Conservation (phyloP, 129 eudicot genomes). For the Lactuca sativa region DNA sequence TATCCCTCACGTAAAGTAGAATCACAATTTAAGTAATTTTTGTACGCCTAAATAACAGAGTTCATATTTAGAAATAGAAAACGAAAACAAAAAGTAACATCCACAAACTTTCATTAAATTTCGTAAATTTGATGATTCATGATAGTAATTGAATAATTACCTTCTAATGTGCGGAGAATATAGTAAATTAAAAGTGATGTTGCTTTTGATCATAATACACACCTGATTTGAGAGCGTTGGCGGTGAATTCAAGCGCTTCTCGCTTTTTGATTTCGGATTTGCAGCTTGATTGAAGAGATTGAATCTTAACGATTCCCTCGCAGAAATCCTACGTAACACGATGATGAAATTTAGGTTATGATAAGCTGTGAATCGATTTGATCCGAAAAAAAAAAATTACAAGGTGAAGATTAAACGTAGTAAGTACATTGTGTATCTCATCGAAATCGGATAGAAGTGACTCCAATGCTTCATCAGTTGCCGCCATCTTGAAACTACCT, state of each 20-base stretch:
- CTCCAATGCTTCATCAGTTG: conserved; percentile 47
- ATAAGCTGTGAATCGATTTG: neutral
- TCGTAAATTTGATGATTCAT: neutral
- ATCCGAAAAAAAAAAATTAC: neutral
- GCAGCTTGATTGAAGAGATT: conserved; percentile 41
- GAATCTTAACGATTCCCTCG: conserved; percentile 32
- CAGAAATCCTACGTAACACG: conserved; percentile 33
- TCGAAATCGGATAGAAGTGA: conserved; percentile 49
- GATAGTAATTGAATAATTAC: neutral
- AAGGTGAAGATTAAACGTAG: neutral
- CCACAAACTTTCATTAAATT: neutral
- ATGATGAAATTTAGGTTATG: conserved; percentile 13
- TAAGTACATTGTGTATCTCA: conserved; percentile 45
- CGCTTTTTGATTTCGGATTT: conserved; percentile 46
- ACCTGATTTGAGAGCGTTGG: conserved; percentile 53
- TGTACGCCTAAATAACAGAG: conserved; percentile 9
- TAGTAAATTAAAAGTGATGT: conserved; percentile 4
- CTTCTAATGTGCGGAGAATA: neutral
- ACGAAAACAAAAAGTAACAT: neutral
- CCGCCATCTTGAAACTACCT: conserved; percentile 43
- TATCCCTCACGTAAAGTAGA: neutral
- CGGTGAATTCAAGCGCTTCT: conserved; percentile 46
- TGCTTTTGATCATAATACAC: neutral
- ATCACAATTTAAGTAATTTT: neutral
- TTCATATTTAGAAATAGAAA: conserved; percentile 10